phyloP scores from a whole-genome alignment of 805 yeast species.

The Kodamaea laetipori region DNA sequence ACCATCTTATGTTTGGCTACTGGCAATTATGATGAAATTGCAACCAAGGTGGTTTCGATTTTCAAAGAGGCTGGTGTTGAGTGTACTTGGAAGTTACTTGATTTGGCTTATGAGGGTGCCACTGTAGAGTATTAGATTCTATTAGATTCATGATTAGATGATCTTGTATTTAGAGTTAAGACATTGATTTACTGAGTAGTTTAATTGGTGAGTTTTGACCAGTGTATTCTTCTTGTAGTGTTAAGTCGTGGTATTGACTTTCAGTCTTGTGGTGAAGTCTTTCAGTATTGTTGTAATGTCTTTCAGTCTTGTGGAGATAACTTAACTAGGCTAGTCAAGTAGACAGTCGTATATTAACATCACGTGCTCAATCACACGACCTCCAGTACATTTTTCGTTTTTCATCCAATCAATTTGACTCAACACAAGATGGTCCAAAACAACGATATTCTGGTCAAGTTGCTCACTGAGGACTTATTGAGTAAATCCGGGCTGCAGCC shows the following conservation, averaged over 20 bases:
- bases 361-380: not conserved
- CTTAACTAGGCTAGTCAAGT: too few species aligned
- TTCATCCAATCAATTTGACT: slow-evolving; percentile 10
- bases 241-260: too few species aligned
- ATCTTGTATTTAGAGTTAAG: not conserved
- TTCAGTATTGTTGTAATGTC: too few species aligned
- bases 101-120: slow-evolving; percentile 89
- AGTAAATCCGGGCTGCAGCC: slow-evolving; percentile 36
- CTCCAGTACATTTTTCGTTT: not conserved
- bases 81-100: slow-evolving; percentile 83
- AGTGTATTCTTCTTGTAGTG: too few species aligned
- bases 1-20: slow-evolving; percentile 94
- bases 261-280: too few species aligned
- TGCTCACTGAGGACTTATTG: slow-evolving; percentile 33
- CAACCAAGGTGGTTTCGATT: slow-evolving; percentile 68
- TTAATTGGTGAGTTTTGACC: too few species aligned
- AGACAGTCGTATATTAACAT: not conserved
- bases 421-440: slow-evolving; percentile 8
- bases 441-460: slow-evolving; percentile 14
- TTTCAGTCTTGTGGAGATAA: too few species aligned
- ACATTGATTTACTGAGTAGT: too few species aligned
- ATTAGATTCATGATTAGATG: not conserved
- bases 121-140: slow-evolving; percentile 36
- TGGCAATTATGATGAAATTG: slow-evolving; percentile 79
- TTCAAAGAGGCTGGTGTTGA: slow-evolving; percentile 66